Conservation (phyloP, 164 flowering plant species). For the Magnolia sinica region DNA sequence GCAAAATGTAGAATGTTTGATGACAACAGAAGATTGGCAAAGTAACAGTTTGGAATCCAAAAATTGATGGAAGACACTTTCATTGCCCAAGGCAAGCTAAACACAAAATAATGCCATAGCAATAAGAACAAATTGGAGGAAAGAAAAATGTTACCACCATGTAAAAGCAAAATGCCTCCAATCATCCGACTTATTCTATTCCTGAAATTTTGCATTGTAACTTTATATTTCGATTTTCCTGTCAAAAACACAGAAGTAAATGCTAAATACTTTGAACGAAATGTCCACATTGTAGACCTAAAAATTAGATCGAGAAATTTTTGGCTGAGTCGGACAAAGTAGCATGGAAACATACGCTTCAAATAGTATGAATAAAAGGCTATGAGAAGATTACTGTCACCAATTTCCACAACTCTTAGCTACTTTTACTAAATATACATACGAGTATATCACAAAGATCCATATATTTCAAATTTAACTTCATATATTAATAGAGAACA, state of each 20-base stretch:
- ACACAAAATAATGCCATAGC: neutral
- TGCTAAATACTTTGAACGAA: neutral
- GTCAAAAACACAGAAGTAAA: constrained; percentile 14
- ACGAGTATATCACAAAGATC: neutral
- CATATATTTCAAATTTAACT: neutral
- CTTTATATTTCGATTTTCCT: constrained; percentile 67
- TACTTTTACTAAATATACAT: neutral
- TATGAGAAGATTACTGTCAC: neutral
- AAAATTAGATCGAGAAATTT: too few species aligned
- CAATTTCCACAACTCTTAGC: too few species aligned
- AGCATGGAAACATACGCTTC: neutral
- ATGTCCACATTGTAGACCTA: neutral
- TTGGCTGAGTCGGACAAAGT: neutral
- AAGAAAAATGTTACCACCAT: constrained; percentile 18
- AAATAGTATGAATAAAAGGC: neutral
- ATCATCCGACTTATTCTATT: constrained; percentile 29
- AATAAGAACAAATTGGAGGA: neutral
- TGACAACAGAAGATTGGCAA: neutral
- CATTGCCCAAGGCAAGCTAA: neutral
- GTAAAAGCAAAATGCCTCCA: neutral
- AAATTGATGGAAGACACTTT: neutral
- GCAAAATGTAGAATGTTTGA: neutral
- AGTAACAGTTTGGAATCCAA: neutral
- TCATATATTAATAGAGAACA: neutral
- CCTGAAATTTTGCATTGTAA: constrained; percentile 62